Evolutionary conservation across 1,139 yeast species (phyloP).

Genomic region (Suhomyces terraborum): DNA sequence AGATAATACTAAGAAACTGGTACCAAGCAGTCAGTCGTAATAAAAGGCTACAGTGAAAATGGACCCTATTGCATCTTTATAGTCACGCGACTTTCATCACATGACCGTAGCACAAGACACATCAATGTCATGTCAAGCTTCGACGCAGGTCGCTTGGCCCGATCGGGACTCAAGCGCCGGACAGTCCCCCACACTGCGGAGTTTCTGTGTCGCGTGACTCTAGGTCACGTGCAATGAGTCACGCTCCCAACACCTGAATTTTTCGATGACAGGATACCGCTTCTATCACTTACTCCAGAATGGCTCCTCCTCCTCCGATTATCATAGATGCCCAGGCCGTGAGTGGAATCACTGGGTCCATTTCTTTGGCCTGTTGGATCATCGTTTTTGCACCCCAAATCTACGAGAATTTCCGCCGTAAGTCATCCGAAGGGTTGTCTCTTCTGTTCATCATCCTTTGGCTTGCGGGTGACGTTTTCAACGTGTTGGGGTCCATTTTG

Average conservation of each 20-base stretch:
- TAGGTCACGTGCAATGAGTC: constrained; percentile 10
- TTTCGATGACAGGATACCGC: constrained; percentile 3
- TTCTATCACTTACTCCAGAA: constrained; percentile 8
- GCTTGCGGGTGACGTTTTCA: constrained; percentile 89
- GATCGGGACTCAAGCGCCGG: constrained; percentile 1
- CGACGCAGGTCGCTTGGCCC: constrained; percentile 1
- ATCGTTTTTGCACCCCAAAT: constrained; percentile 97
- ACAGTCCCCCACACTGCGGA: no score
- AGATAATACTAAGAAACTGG: no score
- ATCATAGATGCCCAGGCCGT: constrained; percentile 73
- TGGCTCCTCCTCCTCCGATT: constrained; percentile 68
- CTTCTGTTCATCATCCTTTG: constrained; percentile 79
- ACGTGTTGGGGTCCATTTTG: constrained; percentile 82
- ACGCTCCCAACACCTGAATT: constrained; percentile 1
- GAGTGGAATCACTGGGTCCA: constrained; percentile 87
- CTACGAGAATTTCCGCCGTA: constrained; percentile 83
- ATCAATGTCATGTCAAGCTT: no score
- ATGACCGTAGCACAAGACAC: no score
- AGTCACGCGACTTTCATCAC: no score
- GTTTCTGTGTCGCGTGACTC: no score
- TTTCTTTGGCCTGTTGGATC: constrained; percentile 96
- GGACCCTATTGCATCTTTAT: no score
- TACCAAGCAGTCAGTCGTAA: no score
- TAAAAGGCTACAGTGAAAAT: no score
- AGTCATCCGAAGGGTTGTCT: constrained; percentile 85